Percentiles rank a stretch among this genome's conserved stretches.
These are phyloP conservation scores for Dalbergia oliveri DNA, from an alignment of 306 rosid species.

Conservation along the genomic window DNA sequence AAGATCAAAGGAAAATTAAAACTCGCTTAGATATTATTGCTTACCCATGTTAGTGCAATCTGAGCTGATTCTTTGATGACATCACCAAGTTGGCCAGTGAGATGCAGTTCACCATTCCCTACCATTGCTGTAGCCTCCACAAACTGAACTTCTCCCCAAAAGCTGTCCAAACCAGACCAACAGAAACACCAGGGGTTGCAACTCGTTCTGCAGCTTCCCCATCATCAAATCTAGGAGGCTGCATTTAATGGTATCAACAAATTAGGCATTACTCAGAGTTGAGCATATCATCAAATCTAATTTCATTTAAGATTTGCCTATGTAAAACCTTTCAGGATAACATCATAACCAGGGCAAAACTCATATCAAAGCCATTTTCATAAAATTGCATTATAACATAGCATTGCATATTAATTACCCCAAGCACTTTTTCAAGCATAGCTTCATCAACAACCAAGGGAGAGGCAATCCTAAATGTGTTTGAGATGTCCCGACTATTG, in stretches of 20 bases:
- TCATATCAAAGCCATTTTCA: conserved; percentile 15
- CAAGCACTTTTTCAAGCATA: conserved; percentile 97
- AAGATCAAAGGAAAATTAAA: conserved; percentile 11
- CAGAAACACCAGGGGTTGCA: conserved; percentile 85
- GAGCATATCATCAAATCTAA: conserved; percentile 35
- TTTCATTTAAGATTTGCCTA: conserved; percentile 14
- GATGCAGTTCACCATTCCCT: conserved; percentile 98
- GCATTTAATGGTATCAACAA: conserved; percentile 50
- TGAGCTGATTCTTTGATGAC: conserved; percentile 99
- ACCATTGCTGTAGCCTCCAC: conserved; percentile 95
- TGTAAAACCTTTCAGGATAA: conserved; percentile 30
- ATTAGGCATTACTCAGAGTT: conserved; percentile 23
- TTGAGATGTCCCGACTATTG: conserved; percentile 78
- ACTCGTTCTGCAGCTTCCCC: conserved; percentile 92
- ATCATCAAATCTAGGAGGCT: conserved; percentile 97
- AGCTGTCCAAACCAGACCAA: conserved; percentile 98
- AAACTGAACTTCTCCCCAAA: conserved; percentile 99
- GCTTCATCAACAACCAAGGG: conserved; percentile 87
- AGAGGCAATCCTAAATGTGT: conserved; percentile 69
- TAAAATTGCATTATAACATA: neutral
- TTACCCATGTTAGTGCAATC: conserved; percentile 99
- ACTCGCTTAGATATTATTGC: conserved; percentile 44
- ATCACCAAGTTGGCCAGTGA: conserved; percentile 99
- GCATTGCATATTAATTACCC: conserved; percentile 71
- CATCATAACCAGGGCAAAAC: conserved; percentile 26